Evolutionary conservation across 495 filamentous ascomycete species (phyloP).

Genomic region (Mytilinidion resinicola): DNA sequence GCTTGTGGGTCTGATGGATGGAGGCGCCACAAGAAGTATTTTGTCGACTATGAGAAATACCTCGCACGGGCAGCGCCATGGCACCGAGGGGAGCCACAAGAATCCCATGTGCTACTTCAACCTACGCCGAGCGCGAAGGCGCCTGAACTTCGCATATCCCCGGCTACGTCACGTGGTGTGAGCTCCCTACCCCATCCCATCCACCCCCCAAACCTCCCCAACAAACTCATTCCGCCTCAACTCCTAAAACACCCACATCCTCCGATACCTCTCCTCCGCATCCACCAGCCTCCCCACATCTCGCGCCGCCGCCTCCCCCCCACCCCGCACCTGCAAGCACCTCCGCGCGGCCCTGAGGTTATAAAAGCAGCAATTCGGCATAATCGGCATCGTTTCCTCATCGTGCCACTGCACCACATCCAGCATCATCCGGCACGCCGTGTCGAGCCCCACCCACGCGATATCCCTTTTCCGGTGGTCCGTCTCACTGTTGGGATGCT

Average conservation of each 20-base stretch:
- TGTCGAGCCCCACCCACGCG: neutral
- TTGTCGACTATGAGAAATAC: too few relatives aligned
- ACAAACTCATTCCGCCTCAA: too few relatives aligned
- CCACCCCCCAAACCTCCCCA: too few relatives aligned
- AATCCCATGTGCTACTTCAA: too few relatives aligned
- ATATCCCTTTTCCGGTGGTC: neutral
- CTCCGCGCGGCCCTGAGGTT: neutral
- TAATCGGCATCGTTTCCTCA: neutral
- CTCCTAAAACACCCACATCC: neutral
- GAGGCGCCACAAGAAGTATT: too few relatives aligned
- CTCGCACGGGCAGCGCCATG: too few relatives aligned
- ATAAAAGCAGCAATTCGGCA: neutral
- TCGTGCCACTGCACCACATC: neutral
- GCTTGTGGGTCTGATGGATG: too few relatives aligned
- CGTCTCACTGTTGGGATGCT: neutral
- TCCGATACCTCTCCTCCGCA: neutral
- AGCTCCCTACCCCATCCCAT: too few relatives aligned
- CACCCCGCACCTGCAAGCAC: neutral
- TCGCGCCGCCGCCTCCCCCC: neutral
- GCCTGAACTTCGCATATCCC: too few relatives aligned
- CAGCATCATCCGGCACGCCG: neutral
- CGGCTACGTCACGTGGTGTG: too few relatives aligned
- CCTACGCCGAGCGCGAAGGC: too few relatives aligned
- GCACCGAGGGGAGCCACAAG: too few relatives aligned
- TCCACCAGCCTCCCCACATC: neutral